A percentile compares a stretch with the other conserved stretches of the same genome.
phyloP scores from a whole-genome alignment of 768 basidiomycete species.

The Leucosporidium scottii region DNA sequence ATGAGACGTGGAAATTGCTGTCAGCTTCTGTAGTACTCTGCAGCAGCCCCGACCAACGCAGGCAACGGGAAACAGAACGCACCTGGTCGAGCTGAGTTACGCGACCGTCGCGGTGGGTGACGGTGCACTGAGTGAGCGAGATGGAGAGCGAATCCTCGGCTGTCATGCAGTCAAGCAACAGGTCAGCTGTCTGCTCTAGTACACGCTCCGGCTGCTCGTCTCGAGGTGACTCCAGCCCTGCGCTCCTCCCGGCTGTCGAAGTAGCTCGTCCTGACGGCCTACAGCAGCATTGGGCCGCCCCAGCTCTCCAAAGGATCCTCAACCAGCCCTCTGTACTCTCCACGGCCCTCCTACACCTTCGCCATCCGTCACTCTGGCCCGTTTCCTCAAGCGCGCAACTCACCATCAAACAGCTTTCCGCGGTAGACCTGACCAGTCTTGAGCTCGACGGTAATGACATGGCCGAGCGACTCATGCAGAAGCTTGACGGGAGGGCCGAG shows the following conservation, averaged over 20 bases:
- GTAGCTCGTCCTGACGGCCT: background rate
- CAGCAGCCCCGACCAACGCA: too few species aligned
- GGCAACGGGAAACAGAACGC: background rate
- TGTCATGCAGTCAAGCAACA: conserved; percentile 41
- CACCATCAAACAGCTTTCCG: conserved; percentile 95
- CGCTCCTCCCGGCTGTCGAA: background rate
- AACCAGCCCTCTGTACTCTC: too few species aligned
- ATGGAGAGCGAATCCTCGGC: conserved; percentile 99
- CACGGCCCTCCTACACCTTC: too few species aligned
- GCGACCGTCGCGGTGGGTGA: conserved; percentile 94
- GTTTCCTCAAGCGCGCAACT: conserved; percentile 31
- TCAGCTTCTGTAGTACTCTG: too few species aligned
- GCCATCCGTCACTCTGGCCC: too few species aligned
- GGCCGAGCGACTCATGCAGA: conserved; percentile 90
- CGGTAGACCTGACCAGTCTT: conserved; percentile 96
- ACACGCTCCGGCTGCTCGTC: background rate
- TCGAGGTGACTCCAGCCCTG: too few species aligned
- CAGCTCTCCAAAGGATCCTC: too few species aligned
- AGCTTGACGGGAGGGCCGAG: conserved; percentile 88
- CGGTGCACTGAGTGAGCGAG: conserved; percentile 90
- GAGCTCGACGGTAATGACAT: conserved; percentile 93
- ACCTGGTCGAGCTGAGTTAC: conserved; percentile 98
- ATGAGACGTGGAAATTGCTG: too few species aligned
- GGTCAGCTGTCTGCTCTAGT: background rate
- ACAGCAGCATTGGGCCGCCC: too few species aligned